Percentiles rank a stretch among this genome's conserved stretches.
phyloP scores from a whole-genome alignment of 1,284 basidiomycete species.

The Apiotrichum sp. region DNA sequence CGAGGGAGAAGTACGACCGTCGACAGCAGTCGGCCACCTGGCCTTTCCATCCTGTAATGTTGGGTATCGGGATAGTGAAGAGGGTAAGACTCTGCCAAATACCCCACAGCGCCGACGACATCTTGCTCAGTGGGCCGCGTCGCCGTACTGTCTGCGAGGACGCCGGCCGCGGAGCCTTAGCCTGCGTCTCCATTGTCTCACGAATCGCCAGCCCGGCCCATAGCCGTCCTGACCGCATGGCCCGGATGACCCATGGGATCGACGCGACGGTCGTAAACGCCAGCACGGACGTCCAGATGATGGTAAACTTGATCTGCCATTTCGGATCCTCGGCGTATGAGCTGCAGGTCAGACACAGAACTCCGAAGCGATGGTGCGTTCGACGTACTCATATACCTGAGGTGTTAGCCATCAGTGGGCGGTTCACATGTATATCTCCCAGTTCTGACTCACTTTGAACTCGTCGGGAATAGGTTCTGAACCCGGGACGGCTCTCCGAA shows the following conservation, averaged over 20 bases:
- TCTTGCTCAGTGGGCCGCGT: not conserved
- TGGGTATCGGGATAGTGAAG: conserved; percentile 26
- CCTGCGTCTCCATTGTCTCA: conserved; percentile 10
- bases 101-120: not conserved
- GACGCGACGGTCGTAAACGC: conserved; percentile 54
- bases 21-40: conserved; percentile 35
- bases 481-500: too few relatives aligned
- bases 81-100: conserved; percentile 20
- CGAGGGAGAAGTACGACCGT: conserved; percentile 32
- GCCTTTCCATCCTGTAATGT: conserved; percentile 15
- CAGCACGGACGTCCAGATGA: conserved; percentile 61
- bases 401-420: conserved; percentile 3
- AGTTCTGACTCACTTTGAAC: conserved; percentile 1
- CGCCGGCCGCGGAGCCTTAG: not conserved
- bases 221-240: conserved; percentile 37
- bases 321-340: conserved; percentile 69
- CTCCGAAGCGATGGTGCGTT: too few relatives aligned
- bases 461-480: not conserved
- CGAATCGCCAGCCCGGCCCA: conserved; percentile 22
- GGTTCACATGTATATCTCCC: not conserved
- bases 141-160: not conserved
- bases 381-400: conserved; percentile 14
- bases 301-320: conserved; percentile 70
- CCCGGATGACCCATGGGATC: conserved; percentile 53
- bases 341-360: conserved; percentile 46